Conservation (phyloP, 2,329 filamentous ascomycete species). For the Exserohilum rostratum region DNA sequence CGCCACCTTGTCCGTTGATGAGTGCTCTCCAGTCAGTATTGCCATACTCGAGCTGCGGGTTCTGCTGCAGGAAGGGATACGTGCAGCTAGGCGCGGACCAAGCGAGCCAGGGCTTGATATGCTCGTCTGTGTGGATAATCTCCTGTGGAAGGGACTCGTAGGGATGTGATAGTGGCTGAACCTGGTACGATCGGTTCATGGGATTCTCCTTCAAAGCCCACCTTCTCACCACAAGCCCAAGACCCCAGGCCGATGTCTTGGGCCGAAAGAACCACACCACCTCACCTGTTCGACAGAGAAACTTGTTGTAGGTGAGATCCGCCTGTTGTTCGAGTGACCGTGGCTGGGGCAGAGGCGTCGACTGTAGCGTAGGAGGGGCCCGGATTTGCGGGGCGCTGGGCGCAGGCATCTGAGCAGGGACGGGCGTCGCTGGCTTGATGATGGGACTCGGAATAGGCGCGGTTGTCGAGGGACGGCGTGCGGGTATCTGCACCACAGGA, state of each 20-base stretch:
- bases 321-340: conserved; percentile 56
- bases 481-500: conserved; percentile 36
- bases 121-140: conserved; percentile 52
- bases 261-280: conserved; percentile 63
- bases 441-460: conserved; percentile 31
- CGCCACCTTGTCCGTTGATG: conserved; percentile 52
- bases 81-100: conserved; percentile 63
- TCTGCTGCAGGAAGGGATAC: conserved; percentile 51
- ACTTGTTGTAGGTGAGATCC: conserved; percentile 56
- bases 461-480: conserved; percentile 26
- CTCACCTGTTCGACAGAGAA: conserved; percentile 61
- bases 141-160: conserved; percentile 47
- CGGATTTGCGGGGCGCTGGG: conserved; percentile 29
- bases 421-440: conserved; percentile 21
- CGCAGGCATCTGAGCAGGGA: neutral
- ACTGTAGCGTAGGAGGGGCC: conserved; percentile 30
- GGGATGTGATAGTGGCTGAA: conserved; percentile 59
- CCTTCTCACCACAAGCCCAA: conserved; percentile 58
- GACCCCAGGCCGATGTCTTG: conserved; percentile 56
- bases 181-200: conserved; percentile 46
- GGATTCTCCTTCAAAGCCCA: conserved; percentile 46
- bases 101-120: conserved; percentile 63
- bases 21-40: conserved; percentile 59
- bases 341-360: conserved; percentile 50
- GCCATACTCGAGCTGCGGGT: conserved; percentile 52